These are phyloP conservation scores for Penicillium hordei DNA, from an alignment of 2,329 filamentous ascomycete genomes.

Conservation along the genomic window DNA sequence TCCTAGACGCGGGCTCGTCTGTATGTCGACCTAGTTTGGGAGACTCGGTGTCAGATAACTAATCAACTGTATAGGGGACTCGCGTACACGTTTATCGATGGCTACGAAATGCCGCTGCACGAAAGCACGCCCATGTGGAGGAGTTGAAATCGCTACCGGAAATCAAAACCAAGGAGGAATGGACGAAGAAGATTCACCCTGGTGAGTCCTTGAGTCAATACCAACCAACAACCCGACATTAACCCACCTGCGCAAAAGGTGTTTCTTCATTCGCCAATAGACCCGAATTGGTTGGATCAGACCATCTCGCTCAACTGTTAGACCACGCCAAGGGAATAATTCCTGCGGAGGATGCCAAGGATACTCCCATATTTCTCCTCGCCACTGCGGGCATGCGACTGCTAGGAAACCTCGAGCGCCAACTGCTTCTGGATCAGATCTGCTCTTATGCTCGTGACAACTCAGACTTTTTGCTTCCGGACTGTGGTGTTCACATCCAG, in stretches of 20 bases:
- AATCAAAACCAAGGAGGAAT: conserved; percentile 78
- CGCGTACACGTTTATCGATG: conserved; percentile 93
- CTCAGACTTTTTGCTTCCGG: conserved; percentile 81
- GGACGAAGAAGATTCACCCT: conserved; percentile 91
- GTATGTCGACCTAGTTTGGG: conserved; percentile 41
- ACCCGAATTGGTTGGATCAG: conserved; percentile 72
- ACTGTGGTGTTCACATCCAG: conserved; percentile 85
- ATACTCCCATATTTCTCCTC: conserved; percentile 92
- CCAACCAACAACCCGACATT: not conserved
- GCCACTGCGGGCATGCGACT: conserved; percentile 95
- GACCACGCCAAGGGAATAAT: conserved; percentile 79
- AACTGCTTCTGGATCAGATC: conserved; percentile 70
- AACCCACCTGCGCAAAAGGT: conserved; percentile 41
- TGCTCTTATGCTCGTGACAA: conserved; percentile 77
- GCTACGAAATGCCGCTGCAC: conserved; percentile 71
- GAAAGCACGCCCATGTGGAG: conserved; percentile 58
- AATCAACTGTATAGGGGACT: conserved; percentile 62
- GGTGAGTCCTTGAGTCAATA: conserved; percentile 49
- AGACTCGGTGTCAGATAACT: conserved; percentile 5
- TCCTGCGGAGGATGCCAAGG: conserved; percentile 69
- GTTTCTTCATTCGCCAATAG: conserved; percentile 85
- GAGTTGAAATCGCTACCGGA: conserved; percentile 71
- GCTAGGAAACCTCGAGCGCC: conserved; percentile 70
- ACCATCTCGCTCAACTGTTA: conserved; percentile 77
- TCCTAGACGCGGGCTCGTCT: conserved; percentile 96